Evolutionary conservation across 2,329 filamentous ascomycete species (phyloP).

Genomic region (Hypomyces rosellus): DNA sequence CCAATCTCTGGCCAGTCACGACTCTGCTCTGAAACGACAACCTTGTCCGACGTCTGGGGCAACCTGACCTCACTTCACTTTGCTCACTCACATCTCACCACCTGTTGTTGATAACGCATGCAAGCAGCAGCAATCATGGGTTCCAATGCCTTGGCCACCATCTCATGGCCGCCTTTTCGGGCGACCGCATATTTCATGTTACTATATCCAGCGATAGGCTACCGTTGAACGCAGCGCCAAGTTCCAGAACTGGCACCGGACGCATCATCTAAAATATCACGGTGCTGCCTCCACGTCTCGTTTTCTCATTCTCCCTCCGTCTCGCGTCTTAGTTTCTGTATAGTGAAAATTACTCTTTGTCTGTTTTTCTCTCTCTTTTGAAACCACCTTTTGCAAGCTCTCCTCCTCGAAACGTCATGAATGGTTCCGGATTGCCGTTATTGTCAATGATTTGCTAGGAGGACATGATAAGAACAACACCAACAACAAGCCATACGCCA

Average conservation of each 20-base stretch:
- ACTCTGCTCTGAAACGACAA: conserved; percentile 4
- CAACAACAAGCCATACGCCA: background rate
- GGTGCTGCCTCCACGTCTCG: background rate
- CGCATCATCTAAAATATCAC: background rate
- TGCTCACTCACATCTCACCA: background rate
- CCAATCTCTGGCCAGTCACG: conserved; percentile 2
- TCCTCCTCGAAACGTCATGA: no score
- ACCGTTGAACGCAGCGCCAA: background rate
- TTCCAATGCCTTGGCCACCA: no score
- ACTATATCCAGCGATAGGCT: conserved; percentile 4
- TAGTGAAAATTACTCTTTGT: conserved; percentile 10
- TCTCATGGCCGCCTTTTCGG: background rate
- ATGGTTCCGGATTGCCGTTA: conserved; percentile 7
- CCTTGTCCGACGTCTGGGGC: no score
- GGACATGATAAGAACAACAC: background rate
- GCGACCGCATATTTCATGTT: conserved; percentile 2
- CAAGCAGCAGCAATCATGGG: no score
- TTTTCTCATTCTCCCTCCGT: background rate
- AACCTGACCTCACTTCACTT: no score
- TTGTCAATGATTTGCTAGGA: conserved; percentile 8
- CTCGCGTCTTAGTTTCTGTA: conserved; percentile 9
- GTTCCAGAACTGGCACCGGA: no score
- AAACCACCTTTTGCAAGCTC: background rate
- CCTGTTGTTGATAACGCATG: background rate
- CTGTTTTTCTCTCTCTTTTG: background rate